Base-by-base conservation (phyloP, 148 eudicot species). In the Arbutus unedo region DNA sequence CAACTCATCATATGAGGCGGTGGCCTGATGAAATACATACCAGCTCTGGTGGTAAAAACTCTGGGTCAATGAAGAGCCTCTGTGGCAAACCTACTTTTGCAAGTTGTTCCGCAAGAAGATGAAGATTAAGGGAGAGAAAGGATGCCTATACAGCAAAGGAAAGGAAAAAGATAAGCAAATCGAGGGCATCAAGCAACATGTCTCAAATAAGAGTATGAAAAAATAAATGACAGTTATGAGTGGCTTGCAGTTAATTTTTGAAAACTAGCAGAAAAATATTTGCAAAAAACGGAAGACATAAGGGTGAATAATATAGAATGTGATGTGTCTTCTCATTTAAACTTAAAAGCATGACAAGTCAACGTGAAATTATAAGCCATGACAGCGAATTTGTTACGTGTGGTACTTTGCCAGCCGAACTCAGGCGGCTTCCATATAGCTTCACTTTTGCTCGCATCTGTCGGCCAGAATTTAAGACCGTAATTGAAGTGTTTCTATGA, bases 41-140 rank as follows among this genome's bases (percentile, higher is more conserved):
- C 97, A 88, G 77, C 85, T 92, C 95, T 44, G 86, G 89, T 47
- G 91, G 92, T 64, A 95, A 81, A 68, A 92, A 73, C 82, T 93
- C 98, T 59, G 87, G 82, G 82, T 91, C 97, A 57, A 93, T 87
- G 81, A 93, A 91, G 57, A 93, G 94, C 86, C 98, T 92, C 81
- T 85, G 43, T n/a, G 94, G 83, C 79, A 92, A 68, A 86, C 89
- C 91, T 80, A 90, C 85, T 85, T 88, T 92, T 56, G 85, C 87
- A 76, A 95, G 92, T 84, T 90, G 94, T 83, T 93, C 91, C 3
- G 93, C 87, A 74, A 93, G 93, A 51, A 81, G 84, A 66, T 90
- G 78, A 80, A 93, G 85, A 92, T 93, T 85, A 38, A 95, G 90
- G 74, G 93, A 90, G 81, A 95, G 91, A 89, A 89, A 90, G 6